A percentile compares a stretch with the other conserved stretches of the same genome.
Conservation (phyloP, 495 filamentous ascomycete genomes). For the Daldinia loculata region DNA sequence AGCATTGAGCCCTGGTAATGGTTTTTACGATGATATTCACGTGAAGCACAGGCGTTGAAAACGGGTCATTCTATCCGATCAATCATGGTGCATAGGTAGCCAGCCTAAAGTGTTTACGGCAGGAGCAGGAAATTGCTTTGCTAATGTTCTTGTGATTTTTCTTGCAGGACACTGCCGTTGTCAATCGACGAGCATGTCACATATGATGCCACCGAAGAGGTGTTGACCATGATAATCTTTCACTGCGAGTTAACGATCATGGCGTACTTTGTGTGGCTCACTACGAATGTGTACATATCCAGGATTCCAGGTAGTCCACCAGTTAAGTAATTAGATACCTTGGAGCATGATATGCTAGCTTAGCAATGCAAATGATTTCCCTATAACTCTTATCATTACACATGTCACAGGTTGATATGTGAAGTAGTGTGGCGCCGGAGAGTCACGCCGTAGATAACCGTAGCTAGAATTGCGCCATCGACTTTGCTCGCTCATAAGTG, state of each 20-base stretch:
- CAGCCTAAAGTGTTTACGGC: neutral
- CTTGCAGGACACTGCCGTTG: neutral
- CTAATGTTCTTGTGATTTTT: neutral
- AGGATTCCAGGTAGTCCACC: neutral
- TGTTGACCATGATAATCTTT: neutral
- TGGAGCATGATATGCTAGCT: neutral
- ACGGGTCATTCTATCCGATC: neutral
- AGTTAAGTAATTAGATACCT: neutral
- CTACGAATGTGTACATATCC: neutral
- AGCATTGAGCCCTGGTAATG: neutral
- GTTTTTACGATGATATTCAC: neutral
- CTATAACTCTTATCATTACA: neutral
- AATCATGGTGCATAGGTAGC: neutral
- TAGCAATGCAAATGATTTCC: neutral
- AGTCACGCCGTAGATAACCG: conserved; percentile 19
- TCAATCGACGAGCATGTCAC: neutral
- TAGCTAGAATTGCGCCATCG: conserved; percentile 27
- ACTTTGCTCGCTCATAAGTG: neutral
- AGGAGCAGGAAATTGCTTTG: neutral
- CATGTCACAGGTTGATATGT: neutral
- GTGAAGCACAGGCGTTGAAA: neutral
- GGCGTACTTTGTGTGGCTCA: neutral
- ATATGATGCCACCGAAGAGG: neutral
- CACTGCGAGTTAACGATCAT: neutral
- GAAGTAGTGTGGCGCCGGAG: conserved; percentile 16